Evolutionary conservation across 2,329 filamentous ascomycete genomes (phyloP).

Genomic region (Aquanectria penicillioides): DNA sequence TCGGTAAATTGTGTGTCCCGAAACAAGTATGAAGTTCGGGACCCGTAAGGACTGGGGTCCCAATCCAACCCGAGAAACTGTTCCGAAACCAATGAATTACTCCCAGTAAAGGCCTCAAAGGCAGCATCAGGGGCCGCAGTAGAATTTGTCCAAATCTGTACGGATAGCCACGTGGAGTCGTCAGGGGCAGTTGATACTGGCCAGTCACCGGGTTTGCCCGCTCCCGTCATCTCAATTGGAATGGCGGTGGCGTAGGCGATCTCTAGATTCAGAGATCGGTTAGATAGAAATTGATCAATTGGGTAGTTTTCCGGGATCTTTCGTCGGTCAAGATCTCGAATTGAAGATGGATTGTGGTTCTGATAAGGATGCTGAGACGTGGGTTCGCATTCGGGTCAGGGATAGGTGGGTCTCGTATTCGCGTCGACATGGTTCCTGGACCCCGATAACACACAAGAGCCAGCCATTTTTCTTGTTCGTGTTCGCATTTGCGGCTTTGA

Average conservation of each 20-base stretch:
- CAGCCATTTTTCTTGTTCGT: slow-evolving; percentile 25
- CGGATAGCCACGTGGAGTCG: background rate
- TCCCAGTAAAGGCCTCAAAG: too few species aligned
- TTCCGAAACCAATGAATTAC: too few species aligned
- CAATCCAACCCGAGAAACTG: too few species aligned
- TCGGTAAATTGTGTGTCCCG: too few species aligned
- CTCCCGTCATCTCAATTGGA: background rate
- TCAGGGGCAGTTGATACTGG: too few species aligned
- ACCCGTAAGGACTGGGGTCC: too few species aligned
- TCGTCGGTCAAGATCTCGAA: background rate
- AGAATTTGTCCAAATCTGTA: slow-evolving; percentile 2
- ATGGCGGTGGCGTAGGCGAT: background rate
- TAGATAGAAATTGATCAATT: background rate
- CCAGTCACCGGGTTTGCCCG: too few species aligned
- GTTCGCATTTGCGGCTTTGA: slow-evolving; percentile 14
- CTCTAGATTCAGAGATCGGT: too few species aligned
- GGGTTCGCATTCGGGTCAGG: slow-evolving; percentile 22
- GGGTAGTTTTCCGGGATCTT: background rate
- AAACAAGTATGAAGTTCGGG: too few species aligned
- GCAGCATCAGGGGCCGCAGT: too few species aligned
- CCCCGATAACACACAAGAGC: background rate
- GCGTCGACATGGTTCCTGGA: background rate
- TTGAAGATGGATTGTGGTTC: background rate
- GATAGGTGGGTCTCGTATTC: slow-evolving; percentile 24
- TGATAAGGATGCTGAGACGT: background rate